Conservation (phyloP, 2,329 filamentous ascomycete genomes). For the Neonectria ditissima region DNA sequence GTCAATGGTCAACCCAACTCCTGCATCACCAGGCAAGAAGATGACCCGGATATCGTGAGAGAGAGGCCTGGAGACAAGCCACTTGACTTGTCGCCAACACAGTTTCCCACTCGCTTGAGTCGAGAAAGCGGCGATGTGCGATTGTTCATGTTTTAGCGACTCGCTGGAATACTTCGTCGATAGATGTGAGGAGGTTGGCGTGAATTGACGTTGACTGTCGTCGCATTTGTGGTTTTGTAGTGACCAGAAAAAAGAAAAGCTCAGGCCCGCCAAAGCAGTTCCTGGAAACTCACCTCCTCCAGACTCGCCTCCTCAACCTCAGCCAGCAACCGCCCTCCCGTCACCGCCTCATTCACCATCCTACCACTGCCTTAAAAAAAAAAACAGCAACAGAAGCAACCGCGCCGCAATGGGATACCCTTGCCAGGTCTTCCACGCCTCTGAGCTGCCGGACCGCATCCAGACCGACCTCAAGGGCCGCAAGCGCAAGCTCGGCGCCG, state of each 20-base stretch:
- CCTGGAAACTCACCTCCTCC: slow-evolving; percentile 65
- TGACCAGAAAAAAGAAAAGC: slow-evolving; percentile 23
- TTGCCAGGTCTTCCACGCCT: slow-evolving; percentile 65
- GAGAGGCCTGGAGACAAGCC: background rate
- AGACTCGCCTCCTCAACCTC: slow-evolving; percentile 69
- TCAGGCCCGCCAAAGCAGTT: slow-evolving; percentile 24
- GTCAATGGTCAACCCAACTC: background rate
- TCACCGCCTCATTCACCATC: slow-evolving; percentile 52
- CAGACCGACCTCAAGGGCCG: slow-evolving; percentile 62
- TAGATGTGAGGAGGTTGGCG: background rate
- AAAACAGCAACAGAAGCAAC: background rate
- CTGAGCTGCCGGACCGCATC: slow-evolving; percentile 61
- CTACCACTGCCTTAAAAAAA: background rate
- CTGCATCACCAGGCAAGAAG: background rate
- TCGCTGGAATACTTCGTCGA: background rate
- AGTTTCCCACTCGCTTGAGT: background rate
- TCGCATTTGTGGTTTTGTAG: slow-evolving; percentile 34
- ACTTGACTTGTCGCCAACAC: background rate
- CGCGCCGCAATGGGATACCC: slow-evolving; percentile 66
- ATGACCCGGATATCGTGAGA: background rate
- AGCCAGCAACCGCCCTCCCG: slow-evolving; percentile 62
- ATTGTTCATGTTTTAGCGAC: background rate
- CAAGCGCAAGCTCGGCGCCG: slow-evolving; percentile 62
- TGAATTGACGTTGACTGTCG: background rate
- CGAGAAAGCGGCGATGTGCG: background rate